Base-by-base conservation (phyloP, 176 grass and related monocot genomes). In the Elymus sibiricus region DNA sequence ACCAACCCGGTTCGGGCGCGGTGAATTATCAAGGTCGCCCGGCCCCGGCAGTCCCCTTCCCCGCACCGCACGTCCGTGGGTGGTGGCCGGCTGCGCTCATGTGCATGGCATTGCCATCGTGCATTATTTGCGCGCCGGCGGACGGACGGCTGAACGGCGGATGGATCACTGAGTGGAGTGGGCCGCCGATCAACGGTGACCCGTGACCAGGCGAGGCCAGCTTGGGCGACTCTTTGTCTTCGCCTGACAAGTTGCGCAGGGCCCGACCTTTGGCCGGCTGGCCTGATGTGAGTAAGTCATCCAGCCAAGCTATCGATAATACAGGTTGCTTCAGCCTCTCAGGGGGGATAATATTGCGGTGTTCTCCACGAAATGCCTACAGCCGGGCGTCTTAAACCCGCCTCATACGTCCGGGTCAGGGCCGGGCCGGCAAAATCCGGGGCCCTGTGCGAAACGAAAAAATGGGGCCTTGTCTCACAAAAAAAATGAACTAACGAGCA, bases 131-230 rank as follows among this genome's bases (percentile, higher is more conserved):
- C 53, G 43, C 19, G 53, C 53, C 19, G 53, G 70, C 51, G 27
- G 56, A 65, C 59, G 9, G 21, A 21, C 21, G 67, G 78, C 68
- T 61, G 59, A 21, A 21, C 21, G 9, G 73, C 46, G 46, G 8
- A 43, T 15, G 69, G 38, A 63, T 83, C 11, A 39, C 10, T 32
- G 17, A 32, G 76, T 79, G 49, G 74, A 51, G 63, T 69, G 72
- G 83, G n/a, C 39, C 72, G 15, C 39, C 53, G 15, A 13, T 39
- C 43, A 51, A 14, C 1, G 19, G 70, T 25, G 77, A 40, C 37
- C 77, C 83, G 73, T 72, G 25, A 65, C 28, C 64, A 86, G 64
- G 55, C 40, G 71, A 86, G 65, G 56, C 49, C 79, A 58, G 56
- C 89, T 19, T 43, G 56, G 15, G 53, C 22, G 71, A 82, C 70